Evolutionary conservation across 768 basidiomycete species (phyloP).

Genomic region (Candolleomyces efflorescens): DNA sequence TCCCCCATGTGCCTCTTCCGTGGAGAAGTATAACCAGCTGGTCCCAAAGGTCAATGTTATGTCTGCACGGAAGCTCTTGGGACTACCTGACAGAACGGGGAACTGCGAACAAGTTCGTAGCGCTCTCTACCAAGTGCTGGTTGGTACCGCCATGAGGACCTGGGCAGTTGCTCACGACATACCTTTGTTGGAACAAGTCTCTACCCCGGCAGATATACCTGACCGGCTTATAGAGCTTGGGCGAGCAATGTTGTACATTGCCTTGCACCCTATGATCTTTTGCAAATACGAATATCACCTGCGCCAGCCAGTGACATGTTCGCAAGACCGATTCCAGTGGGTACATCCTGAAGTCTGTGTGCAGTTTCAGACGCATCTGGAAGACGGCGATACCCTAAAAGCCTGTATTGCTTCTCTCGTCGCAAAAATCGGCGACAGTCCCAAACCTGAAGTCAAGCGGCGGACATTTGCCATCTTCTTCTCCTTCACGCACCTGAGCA

Average conservation of each 20-base stretch:
- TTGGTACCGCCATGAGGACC: neutral
- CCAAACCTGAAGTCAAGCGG: neutral
- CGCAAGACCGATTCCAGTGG: neutral
- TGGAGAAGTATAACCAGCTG: neutral
- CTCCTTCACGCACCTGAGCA: constrained; percentile 1
- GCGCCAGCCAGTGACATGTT: neutral
- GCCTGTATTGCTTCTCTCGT: neutral
- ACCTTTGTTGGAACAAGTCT: neutral
- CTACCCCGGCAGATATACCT: neutral
- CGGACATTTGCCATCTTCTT: neutral
- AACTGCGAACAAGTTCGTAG: neutral
- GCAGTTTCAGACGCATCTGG: neutral
- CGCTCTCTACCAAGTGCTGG: neutral
- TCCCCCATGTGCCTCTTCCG: neutral
- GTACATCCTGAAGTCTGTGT: neutral
- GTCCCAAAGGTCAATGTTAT: neutral
- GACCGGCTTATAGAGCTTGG: neutral
- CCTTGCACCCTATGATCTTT: neutral
- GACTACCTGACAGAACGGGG: neutral
- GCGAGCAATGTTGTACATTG: neutral
- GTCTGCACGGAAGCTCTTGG: neutral
- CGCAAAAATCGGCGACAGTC: neutral
- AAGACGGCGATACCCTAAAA: neutral
- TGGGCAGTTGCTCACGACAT: constrained; percentile 1
- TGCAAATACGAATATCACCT: neutral